These are phyloP conservation scores for Fusarium sp. DNA, from an alignment of 2,329 filamentous ascomycete genomes.

Conservation along the genomic window DNA sequence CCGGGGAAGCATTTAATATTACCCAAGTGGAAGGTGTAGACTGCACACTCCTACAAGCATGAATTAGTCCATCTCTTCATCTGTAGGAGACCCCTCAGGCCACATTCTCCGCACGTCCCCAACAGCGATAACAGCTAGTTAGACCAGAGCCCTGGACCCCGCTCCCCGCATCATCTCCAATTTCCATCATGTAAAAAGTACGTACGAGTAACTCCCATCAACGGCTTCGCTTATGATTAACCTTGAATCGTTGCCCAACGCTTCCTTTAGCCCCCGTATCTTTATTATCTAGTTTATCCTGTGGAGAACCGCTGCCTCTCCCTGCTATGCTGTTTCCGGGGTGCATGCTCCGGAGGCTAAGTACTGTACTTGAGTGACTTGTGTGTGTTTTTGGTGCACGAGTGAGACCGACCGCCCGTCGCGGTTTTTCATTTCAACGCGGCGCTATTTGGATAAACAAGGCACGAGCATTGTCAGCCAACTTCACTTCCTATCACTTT, in stretches of 20 bases:
- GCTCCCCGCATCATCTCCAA: constrained; percentile 38
- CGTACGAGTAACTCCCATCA: constrained; percentile 38
- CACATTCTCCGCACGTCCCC: constrained; percentile 36
- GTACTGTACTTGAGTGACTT: constrained; percentile 39
- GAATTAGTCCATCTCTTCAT: not conserved
- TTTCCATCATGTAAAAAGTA: constrained; percentile 46
- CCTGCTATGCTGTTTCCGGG: constrained; percentile 25
- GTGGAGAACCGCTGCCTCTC: not conserved
- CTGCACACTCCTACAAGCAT: too few relatives aligned
- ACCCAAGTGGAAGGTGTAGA: constrained; percentile 7
- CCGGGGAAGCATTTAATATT: not conserved
- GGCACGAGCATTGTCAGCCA: not conserved
- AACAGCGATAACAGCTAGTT: constrained; percentile 33
- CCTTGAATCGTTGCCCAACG: constrained; percentile 17
- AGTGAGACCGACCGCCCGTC: not conserved
- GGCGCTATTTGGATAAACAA: constrained; percentile 13
- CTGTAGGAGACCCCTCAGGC: not conserved
- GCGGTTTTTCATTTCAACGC: not conserved
- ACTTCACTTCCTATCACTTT: not conserved
- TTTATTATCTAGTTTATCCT: constrained; percentile 23
- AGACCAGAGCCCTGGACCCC: constrained; percentile 8
- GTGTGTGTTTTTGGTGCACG: not conserved
- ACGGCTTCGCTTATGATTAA: constrained; percentile 28
- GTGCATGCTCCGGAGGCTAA: constrained; percentile 30
- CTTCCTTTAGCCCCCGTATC: constrained; percentile 6